A percentile compares a stretch with the other conserved stretches of the same genome.
Conservation (phyloP, 2,329 filamentous ascomycete genomes). For the Corniculantispora saksenae region DNA sequence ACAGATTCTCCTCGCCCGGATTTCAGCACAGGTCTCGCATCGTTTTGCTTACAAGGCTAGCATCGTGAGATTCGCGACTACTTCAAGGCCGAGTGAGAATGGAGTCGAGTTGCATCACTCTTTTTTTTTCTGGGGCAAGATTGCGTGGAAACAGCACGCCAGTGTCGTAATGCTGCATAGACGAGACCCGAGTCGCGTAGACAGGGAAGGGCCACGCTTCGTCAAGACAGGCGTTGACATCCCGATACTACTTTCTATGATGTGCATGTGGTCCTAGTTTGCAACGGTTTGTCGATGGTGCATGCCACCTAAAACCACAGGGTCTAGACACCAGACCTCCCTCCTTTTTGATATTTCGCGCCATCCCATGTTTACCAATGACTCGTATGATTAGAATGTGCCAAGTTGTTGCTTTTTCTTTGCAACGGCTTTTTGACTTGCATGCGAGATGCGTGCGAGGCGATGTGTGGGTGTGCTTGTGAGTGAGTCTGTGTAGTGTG, state of each 20-base stretch:
- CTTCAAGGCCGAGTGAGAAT: neutral
- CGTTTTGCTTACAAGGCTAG: neutral
- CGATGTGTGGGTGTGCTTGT: neutral
- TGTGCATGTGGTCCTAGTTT: neutral
- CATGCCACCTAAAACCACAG: neutral
- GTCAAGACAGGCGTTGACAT: neutral
- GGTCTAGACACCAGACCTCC: neutral
- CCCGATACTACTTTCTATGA: neutral
- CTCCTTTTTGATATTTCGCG: neutral
- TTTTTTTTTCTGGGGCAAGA: neutral
- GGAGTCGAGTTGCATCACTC: neutral
- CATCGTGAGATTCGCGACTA: slow-evolving; percentile 10
- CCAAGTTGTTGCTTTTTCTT: neutral
- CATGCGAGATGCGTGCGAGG: slow-evolving; percentile 9
- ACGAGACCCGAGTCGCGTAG: neutral
- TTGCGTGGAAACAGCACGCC: neutral
- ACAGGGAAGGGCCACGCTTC: neutral
- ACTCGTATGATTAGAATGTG: neutral
- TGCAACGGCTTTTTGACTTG: slow-evolving; percentile 1
- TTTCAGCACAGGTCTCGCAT: neutral
- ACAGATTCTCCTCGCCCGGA: neutral
- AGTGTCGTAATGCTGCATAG: slow-evolving; percentile 14
- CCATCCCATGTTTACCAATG: neutral
- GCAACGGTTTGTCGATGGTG: neutral
- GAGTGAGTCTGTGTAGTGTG: slow-evolving; percentile 7